Evolutionary conservation across 306 rosid species (phyloP).

Genomic region (Arachis stenosperma): DNA sequence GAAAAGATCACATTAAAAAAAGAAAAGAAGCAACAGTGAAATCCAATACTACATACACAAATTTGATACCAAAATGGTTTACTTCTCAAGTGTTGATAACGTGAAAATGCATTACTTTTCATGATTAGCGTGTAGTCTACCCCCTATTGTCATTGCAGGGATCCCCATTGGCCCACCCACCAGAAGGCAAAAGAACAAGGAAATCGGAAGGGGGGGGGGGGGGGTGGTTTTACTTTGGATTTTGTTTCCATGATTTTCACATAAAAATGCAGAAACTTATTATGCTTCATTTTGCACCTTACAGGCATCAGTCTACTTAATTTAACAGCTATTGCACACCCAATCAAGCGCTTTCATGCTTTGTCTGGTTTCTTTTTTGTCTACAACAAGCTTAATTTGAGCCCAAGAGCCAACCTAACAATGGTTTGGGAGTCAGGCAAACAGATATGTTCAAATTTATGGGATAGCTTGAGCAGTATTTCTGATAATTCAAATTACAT

Average conservation of each 20-base stretch:
- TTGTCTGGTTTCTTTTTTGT: slow-evolving; percentile 85
- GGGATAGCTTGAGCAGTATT: slow-evolving; percentile 53
- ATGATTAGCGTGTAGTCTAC: neutral
- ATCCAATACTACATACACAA: slow-evolving; percentile 6
- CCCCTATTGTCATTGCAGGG: neutral
- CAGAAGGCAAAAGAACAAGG: neutral
- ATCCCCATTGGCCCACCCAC: neutral
- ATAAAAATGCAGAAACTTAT: slow-evolving; percentile 12
- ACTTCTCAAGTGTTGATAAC: slow-evolving; percentile 10
- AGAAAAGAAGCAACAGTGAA: neutral
- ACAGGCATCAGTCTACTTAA: slow-evolving; percentile 62
- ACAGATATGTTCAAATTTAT: slow-evolving; percentile 67
- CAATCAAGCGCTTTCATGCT: slow-evolving; percentile 63
- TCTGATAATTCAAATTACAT: slow-evolving; percentile 50
- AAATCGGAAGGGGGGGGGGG: neutral
- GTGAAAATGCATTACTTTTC: neutral
- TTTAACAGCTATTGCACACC: slow-evolving; percentile 51
- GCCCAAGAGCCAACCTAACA: slow-evolving; percentile 63
- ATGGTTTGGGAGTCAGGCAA: slow-evolving; percentile 70
- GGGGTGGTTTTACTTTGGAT: neutral
- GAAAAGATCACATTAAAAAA: slow-evolving; percentile 8
- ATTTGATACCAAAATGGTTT: neutral
- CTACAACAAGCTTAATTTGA: slow-evolving; percentile 65
- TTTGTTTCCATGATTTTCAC: slow-evolving; percentile 20
- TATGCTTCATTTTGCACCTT: slow-evolving; percentile 34